A percentile compares a stretch with the other conserved stretches of the same genome.
phyloP scores from a whole-genome alignment of 1,284 basidiomycete species.

The Malassezia psittaci region DNA sequence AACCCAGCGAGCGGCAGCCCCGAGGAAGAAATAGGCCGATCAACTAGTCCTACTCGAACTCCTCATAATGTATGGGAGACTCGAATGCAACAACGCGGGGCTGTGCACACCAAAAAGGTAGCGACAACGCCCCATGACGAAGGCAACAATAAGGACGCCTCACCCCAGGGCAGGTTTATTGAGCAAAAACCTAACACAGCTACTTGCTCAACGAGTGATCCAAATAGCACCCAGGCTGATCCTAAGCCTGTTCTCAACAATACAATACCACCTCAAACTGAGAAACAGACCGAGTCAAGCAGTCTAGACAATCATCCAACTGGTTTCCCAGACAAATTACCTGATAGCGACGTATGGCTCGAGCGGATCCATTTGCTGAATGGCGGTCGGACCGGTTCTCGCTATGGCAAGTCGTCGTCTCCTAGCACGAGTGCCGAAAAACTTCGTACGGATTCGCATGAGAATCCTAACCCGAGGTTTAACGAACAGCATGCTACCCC shows the following conservation, averaged over 20 bases:
- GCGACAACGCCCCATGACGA: no score
- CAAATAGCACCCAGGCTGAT: no score
- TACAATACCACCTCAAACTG: background rate
- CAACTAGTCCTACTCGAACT: no score
- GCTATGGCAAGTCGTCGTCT: conserved; percentile 13
- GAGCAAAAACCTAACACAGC: background rate
- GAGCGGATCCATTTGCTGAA: conserved; percentile 37
- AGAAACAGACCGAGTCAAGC: background rate
- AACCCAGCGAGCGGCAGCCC: no score
- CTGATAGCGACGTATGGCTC: conserved; percentile 31
- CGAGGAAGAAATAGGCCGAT: no score
- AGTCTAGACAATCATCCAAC: background rate
- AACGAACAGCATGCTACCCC: background rate
- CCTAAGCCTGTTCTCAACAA: no score
- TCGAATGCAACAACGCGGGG: background rate
- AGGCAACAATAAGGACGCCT: no score
- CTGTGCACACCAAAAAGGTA: no score
- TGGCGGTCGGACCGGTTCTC: conserved; percentile 33
- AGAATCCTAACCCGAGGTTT: background rate
- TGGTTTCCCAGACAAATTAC: background rate
- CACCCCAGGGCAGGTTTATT: no score
- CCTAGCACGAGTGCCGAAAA: background rate
- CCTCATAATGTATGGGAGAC: no score
- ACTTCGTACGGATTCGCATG: background rate
- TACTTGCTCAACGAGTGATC: background rate